Base-by-base conservation (phyloP, 345 rosid genomes). In the Conringia planisiliqua region DNA sequence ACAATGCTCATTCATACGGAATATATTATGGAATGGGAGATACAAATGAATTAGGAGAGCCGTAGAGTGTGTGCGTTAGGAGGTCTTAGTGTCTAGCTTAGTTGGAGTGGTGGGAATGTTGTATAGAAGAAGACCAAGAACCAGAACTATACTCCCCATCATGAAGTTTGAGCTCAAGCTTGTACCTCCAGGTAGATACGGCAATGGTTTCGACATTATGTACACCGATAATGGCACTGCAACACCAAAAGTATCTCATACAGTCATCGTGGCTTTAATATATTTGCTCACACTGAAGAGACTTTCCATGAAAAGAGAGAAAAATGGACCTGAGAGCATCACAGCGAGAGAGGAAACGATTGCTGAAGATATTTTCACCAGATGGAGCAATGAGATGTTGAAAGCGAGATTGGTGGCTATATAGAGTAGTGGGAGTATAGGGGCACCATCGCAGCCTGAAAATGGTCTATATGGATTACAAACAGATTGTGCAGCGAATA, bases 221-320 rank as follows among this genome's bases (percentile, higher is more conserved):
- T 85, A 93, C 64, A 88, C 89, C 26, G 94, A 75, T 36, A 89
- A 14, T 22, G 94, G 98, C 71, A 93, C 96, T 90, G 88, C 82
- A 73, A 56, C 55, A 29, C 50, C 66, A 77, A 64, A 17, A 26
- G 0, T 11, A 50, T 47, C 42, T 65, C 24, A 66, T 38, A 3
- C 55, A 35, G 30, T 47, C 42, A 26, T 66, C 11, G 40, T 54
- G 71, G 27, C 4, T 60, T 47, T 13, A 42, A 4, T 0, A 5
- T 26, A n/a, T 57, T 3, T 35, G 30, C 14, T 57, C 36, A 20
- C 14, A 68, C 60, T 56, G 22, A 68, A 62, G 46, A 40, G 14
- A 6, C 43, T 58, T 63, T 77, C 33, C 14, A 56, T 43, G 47
- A n/a, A 54, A 56, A 64, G 61, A 65, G 50, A 38, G 64, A 52